A percentile compares a stretch with the other conserved stretches of the same genome.
These are phyloP conservation scores for Colletotrichum caudatum DNA, from an alignment of 2,329 filamentous ascomycete species.

Conservation along the genomic window DNA sequence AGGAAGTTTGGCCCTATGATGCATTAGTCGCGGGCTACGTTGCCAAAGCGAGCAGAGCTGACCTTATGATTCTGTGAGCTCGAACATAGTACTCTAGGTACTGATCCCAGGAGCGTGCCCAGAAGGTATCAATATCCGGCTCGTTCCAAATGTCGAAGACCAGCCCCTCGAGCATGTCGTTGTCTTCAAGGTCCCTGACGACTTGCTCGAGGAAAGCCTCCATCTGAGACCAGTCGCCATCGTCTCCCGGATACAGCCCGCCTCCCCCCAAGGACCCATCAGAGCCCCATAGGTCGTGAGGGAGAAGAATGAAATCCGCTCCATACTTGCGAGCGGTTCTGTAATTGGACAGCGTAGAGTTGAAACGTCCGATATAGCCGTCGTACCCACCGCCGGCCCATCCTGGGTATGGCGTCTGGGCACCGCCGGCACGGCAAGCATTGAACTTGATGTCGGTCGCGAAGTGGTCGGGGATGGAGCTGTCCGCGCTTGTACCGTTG, in stretches of 20 bases:
- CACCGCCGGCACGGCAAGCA: too few species aligned
- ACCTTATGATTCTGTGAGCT: conserved; percentile 43
- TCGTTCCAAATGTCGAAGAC: conserved; percentile 67
- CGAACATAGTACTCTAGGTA: conserved; percentile 42
- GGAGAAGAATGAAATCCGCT: too few species aligned
- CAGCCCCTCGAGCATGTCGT: conserved; percentile 53
- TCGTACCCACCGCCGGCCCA: too few species aligned
- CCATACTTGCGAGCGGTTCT: too few species aligned
- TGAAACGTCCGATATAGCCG: too few species aligned
- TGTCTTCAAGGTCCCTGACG: conserved; percentile 53
- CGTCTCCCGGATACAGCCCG: conserved; percentile 57
- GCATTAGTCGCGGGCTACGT: too few species aligned
- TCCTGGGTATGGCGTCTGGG: too few species aligned
- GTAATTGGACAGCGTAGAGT: too few species aligned
- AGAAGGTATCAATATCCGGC: conserved; percentile 54
- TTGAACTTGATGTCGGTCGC: too few species aligned
- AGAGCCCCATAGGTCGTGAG: too few species aligned
- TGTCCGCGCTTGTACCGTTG: too few species aligned
- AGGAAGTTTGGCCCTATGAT: conserved; percentile 37
- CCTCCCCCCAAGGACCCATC: not conserved
- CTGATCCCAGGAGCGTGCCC: conserved; percentile 41
- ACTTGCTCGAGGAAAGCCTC: conserved; percentile 57
- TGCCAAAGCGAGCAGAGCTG: not conserved
- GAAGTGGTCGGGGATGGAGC: too few species aligned
- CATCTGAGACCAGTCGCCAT: conserved; percentile 60